Conservation (phyloP, 768 basidiomycete genomes). For the Boletus sp. region DNA sequence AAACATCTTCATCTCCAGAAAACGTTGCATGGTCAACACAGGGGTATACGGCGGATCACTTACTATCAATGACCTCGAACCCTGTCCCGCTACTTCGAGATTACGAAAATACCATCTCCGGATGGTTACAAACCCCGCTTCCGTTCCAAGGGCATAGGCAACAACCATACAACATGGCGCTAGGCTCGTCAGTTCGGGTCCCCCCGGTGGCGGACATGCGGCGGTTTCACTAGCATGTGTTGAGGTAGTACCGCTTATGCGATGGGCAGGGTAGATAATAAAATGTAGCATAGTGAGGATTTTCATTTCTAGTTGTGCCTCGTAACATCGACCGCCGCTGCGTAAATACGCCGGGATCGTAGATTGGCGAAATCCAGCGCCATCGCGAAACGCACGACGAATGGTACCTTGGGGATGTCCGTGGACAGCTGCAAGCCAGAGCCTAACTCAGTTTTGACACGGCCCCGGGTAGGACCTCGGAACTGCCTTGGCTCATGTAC, state of each 20-base stretch:
- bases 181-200: not conserved
- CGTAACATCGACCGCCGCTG: not conserved
- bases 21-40: slow-evolving; percentile 9
- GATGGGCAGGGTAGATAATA: not conserved
- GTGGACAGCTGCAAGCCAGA: too few species aligned
- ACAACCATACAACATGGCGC: slow-evolving; percentile 5
- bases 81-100: slow-evolving; percentile 1
- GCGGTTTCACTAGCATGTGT: slow-evolving; percentile 6
- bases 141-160: slow-evolving; percentile 1
- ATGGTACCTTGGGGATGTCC: not conserved
- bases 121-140: slow-evolving; percentile 7
- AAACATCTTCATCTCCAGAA: slow-evolving; percentile 1
- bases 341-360: not conserved
- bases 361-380: not conserved
- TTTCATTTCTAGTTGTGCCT: not conserved
- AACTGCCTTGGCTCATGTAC: too few species aligned
- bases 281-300: not conserved
- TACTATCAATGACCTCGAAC: not conserved
- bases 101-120: not conserved
- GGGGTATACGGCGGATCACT: slow-evolving; percentile 2
- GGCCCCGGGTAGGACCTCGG: too few species aligned
- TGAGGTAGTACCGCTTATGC: not conserved
- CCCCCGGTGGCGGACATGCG: not conserved
- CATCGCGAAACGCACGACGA: not conserved
- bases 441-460: too few species aligned